A percentile compares a stretch with the other conserved stretches of the same genome.
Conservation (phyloP, 129 eudicot species). For the Pseudognaphalium luteoalbum region DNA sequence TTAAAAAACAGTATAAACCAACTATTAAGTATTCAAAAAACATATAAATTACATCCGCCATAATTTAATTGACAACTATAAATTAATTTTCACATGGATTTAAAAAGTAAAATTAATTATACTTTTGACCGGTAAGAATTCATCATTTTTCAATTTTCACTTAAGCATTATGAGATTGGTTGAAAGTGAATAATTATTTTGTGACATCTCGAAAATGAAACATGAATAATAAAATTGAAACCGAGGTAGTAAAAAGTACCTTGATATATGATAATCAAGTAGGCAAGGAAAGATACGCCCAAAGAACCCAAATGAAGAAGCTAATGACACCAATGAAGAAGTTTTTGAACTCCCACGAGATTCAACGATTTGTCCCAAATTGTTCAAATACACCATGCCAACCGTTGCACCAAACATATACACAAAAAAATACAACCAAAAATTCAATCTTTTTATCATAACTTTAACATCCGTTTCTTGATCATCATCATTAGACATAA, state of each 20-base stretch:
- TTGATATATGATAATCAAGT: constrained; percentile 54
- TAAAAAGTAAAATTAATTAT: too few relatives aligned
- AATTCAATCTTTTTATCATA: constrained; percentile 68
- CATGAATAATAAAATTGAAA: too few relatives aligned
- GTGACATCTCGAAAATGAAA: too few relatives aligned
- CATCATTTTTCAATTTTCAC: too few relatives aligned
- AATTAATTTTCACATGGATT: too few relatives aligned
- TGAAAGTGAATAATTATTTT: too few relatives aligned
- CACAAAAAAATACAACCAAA: constrained; percentile 83
- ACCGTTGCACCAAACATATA: constrained; percentile 87
- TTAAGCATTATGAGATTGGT: too few relatives aligned
- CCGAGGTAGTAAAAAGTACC: constrained; percentile 27
- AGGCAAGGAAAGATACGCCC: constrained; percentile 83
- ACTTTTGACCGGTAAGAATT: too few relatives aligned
- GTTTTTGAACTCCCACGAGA: constrained; percentile 75
- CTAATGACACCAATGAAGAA: constrained; percentile 72
- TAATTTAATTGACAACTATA: too few relatives aligned
- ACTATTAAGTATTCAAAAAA: not conserved
- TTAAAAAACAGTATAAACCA: not conserved
- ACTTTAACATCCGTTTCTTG: constrained; percentile 53
- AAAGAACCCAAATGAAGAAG: constrained; percentile 81
- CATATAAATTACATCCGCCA: too few relatives aligned
- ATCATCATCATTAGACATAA: not conserved
- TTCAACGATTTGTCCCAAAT: constrained; percentile 88
- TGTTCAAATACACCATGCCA: constrained; percentile 85